These are phyloP conservation scores for Leccinum solheimii DNA, from an alignment of 1,284 basidiomycete genomes.

Conservation along the genomic window DNA sequence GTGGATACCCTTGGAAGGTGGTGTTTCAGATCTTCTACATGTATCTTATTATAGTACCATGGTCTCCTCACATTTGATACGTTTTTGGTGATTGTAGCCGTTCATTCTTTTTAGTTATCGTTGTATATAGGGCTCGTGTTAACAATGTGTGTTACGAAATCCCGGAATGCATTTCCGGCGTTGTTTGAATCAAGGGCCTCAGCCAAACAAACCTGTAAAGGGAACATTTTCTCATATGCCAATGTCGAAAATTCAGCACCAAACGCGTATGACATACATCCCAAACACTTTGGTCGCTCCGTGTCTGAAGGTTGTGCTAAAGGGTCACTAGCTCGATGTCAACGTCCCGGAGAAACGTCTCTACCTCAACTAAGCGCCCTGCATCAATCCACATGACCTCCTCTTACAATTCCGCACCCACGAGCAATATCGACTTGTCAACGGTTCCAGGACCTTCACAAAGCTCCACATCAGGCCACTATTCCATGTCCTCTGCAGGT, in stretches of 20 bases:
- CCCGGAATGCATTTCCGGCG: neutral
- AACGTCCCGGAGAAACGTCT: constrained; percentile 28
- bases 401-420: neutral
- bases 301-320: neutral
- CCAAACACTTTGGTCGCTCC: neutral
- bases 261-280: neutral
- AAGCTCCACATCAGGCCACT: constrained; percentile 27
- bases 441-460: constrained; percentile 13
- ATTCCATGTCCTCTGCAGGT: constrained; percentile 12
- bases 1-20: neutral
- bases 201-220: constrained; percentile 23
- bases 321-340: constrained; percentile 20
- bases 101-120: neutral
- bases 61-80: neutral
- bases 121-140: neutral
- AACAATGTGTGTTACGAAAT: neutral
- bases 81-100: neutral
- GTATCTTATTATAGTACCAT: constrained; percentile 14
- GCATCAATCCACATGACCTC: constrained; percentile 12
- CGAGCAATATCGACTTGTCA: constrained; percentile 18
- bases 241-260: neutral
- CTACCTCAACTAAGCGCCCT: constrained; percentile 22
- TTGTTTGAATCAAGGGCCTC: constrained; percentile 16
- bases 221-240: constrained; percentile 20
- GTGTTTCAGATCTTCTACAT: neutral